Conservation (phyloP, 164 flowering plant species). For the Umbellularia californica region DNA sequence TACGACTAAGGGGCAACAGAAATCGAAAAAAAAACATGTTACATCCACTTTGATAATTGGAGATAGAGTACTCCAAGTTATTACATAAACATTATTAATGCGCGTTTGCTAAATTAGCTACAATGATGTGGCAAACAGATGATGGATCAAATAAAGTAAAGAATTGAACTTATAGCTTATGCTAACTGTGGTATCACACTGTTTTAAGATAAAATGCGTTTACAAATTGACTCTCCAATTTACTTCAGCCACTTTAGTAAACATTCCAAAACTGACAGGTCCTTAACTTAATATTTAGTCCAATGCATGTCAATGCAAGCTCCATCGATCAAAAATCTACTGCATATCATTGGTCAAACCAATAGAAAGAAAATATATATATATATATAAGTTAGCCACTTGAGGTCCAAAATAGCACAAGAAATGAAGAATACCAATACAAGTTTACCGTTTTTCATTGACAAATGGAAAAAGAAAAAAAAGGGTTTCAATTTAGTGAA, state of each 20-base stretch:
- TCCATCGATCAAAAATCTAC: too few relatives aligned
- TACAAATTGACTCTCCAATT: not conserved
- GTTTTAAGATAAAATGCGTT: not conserved
- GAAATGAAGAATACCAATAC: too few relatives aligned
- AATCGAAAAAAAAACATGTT: not conserved
- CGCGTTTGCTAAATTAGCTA: not conserved
- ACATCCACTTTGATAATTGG: not conserved
- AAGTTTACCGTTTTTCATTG: too few relatives aligned
- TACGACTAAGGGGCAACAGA: not conserved
- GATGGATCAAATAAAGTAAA: not conserved
- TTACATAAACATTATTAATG: too few relatives aligned
- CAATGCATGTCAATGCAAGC: too few relatives aligned
- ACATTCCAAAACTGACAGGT: not conserved
- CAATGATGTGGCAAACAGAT: not conserved
- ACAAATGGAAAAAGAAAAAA: too few relatives aligned
- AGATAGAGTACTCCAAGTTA: not conserved
- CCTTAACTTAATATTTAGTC: not conserved
- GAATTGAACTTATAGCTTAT: not conserved
- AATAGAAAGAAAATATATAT: too few relatives aligned
- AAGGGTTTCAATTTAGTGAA: too few relatives aligned
- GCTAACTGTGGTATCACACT: too few relatives aligned
- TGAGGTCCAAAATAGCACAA: too few relatives aligned
- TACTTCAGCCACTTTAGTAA: not conserved
- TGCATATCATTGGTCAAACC: too few relatives aligned
- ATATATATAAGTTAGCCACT: too few relatives aligned